Conservation (phyloP, 2,329 filamentous ascomycete species). For the Paecilomyces dactylethromorphus region DNA sequence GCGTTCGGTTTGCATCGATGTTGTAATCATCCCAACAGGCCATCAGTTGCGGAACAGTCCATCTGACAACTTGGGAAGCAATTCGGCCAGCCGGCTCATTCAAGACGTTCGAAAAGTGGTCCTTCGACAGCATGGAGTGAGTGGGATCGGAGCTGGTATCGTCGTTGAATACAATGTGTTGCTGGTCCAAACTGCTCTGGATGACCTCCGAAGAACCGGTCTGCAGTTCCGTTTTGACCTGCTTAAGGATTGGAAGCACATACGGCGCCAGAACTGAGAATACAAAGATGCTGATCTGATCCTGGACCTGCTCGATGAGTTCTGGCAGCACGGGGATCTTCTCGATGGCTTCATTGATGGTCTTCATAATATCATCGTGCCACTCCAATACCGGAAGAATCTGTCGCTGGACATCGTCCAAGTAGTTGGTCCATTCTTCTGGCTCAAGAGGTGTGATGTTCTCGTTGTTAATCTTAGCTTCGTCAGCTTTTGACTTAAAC, state of each 20-base stretch:
- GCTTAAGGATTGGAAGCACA: constrained; percentile 74
- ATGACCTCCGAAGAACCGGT: constrained; percentile 86
- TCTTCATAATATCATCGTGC: constrained; percentile 81
- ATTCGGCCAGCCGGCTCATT: constrained; percentile 84
- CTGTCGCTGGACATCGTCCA: constrained; percentile 66
- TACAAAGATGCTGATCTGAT: constrained; percentile 82
- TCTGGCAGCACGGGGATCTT: constrained; percentile 80
- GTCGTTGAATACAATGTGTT: constrained; percentile 79
- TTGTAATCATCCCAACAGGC: constrained; percentile 75
- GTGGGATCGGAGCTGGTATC: constrained; percentile 73
- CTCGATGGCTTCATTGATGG: constrained; percentile 70
- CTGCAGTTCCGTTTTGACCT: constrained; percentile 80
- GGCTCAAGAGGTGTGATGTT: constrained; percentile 70
- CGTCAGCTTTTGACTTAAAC: constrained; percentile 67
- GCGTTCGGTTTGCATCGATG: constrained; percentile 61
- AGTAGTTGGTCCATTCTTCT: constrained; percentile 75
- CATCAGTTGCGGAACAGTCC: constrained; percentile 86
- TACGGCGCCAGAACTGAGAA: constrained; percentile 89
- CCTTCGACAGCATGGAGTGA: constrained; percentile 93
- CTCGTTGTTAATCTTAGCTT: constrained; percentile 69
- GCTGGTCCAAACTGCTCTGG: constrained; percentile 72
- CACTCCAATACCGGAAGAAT: constrained; percentile 87
- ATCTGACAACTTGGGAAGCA: constrained; percentile 70
- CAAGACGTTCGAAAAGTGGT: constrained; percentile 85
- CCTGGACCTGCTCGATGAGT: constrained; percentile 76